A percentile compares a stretch with the other conserved stretches of the same genome.
Conservation (phyloP, 805 yeast genomes). For the Grigorovia transvaalensis region DNA sequence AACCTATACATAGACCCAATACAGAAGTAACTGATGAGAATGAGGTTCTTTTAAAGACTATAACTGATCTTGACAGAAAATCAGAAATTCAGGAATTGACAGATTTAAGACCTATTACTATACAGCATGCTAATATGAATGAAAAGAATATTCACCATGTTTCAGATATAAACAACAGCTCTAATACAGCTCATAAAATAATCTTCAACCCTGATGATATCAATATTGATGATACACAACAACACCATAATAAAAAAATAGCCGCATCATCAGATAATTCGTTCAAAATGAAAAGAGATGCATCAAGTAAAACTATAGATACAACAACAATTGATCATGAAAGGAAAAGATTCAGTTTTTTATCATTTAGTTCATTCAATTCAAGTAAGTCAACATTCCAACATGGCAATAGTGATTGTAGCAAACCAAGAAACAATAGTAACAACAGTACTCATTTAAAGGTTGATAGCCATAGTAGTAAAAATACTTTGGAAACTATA, state of each 20-base stretch:
- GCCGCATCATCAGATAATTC: neutral
- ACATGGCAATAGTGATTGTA: neutral
- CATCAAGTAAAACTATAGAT: neutral
- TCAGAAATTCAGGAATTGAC: neutral
- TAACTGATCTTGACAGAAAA: neutral
- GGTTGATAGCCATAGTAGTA: neutral
- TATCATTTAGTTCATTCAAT: conserved; percentile 8
- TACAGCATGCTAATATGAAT: too few species aligned
- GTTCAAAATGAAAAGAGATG: neutral
- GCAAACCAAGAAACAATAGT: neutral
- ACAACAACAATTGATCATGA: neutral
- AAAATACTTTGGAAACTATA: neutral
- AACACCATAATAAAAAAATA: neutral
- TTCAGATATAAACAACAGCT: neutral
- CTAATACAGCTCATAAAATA: neutral
- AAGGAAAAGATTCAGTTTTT: conserved; percentile 9
- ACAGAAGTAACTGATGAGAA: neutral
- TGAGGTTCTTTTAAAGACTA: neutral
- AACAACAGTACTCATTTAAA: neutral
- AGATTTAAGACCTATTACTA: neutral
- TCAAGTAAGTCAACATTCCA: conserved; percentile 2
- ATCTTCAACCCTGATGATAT: neutral
- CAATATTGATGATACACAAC: neutral
- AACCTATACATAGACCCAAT: neutral
- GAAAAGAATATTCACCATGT: too few species aligned